Percentiles rank a stretch among this genome's conserved stretches.
Conservation (phyloP, 2,329 filamentous ascomycete species). For the Cadophora malorum region DNA sequence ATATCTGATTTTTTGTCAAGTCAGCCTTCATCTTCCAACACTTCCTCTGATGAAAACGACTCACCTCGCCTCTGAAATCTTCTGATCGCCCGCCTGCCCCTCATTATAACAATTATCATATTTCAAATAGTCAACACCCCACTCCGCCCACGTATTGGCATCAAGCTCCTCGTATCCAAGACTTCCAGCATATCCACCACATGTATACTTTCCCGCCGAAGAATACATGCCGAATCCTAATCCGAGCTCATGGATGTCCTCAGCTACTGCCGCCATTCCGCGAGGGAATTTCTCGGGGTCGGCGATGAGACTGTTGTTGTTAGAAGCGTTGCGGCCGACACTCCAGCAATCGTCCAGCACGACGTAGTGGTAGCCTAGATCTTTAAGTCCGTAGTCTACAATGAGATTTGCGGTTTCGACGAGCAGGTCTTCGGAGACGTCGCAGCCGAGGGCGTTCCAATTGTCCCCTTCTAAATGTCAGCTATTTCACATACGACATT, state of each 20-base stretch:
- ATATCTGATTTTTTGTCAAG: slow-evolving; percentile 40
- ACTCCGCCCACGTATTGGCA: slow-evolving; percentile 57
- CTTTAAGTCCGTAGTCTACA: slow-evolving; percentile 56
- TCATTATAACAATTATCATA: slow-evolving; percentile 65
- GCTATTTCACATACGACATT: not conserved
- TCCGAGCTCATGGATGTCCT: slow-evolving; percentile 54
- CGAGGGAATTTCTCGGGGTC: slow-evolving; percentile 53
- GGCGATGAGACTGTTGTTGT: slow-evolving; percentile 51
- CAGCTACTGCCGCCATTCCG: slow-evolving; percentile 54
- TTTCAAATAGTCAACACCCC: slow-evolving; percentile 60
- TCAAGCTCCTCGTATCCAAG: slow-evolving; percentile 59
- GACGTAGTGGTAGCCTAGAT: slow-evolving; percentile 63
- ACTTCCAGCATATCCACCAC: slow-evolving; percentile 51
- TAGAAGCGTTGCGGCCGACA: slow-evolving; percentile 49
- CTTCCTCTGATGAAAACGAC: not conserved
- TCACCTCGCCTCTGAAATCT: slow-evolving; percentile 50
- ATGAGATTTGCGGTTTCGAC: slow-evolving; percentile 54
- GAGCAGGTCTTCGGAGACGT: slow-evolving; percentile 58
- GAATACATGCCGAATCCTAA: slow-evolving; percentile 61
- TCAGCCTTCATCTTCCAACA: not conserved
- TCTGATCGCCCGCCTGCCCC: slow-evolving; percentile 54
- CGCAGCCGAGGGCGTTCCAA: slow-evolving; percentile 60
- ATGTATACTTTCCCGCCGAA: slow-evolving; percentile 52
- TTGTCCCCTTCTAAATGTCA: slow-evolving; percentile 37
- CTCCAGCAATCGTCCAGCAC: slow-evolving; percentile 62